These are phyloP conservation scores for Wickerhamomyces bovis DNA, from an alignment of 805 yeast species.

Conservation along the genomic window DNA sequence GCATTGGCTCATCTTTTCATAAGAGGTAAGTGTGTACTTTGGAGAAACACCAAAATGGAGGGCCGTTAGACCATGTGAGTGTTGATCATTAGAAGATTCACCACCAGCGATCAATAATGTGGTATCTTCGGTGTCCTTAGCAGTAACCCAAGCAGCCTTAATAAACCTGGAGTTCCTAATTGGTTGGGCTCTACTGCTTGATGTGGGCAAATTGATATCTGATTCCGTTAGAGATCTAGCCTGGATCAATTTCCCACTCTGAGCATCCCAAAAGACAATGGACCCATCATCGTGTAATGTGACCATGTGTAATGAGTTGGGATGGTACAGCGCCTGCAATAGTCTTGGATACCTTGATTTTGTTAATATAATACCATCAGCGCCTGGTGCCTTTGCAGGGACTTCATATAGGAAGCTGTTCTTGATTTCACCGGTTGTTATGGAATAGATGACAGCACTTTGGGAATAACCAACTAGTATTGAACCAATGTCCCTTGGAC, in stretches of 20 bases:
- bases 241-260: constrained; percentile 63
- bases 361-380: constrained; percentile 35
- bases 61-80: constrained; percentile 41
- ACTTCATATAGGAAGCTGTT: constrained; percentile 54
- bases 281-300: constrained; percentile 81
- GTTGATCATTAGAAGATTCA: constrained; percentile 37
- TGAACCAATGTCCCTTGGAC: constrained; percentile 85
- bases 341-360: constrained; percentile 35
- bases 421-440: constrained; percentile 54
- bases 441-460: constrained; percentile 62
- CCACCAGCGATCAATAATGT: constrained; percentile 68
- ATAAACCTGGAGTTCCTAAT: constrained; percentile 33
- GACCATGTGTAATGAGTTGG: constrained; percentile 81
- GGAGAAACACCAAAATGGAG: constrained; percentile 80
- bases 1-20: constrained; percentile 73
- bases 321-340: constrained; percentile 71
- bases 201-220: constrained; percentile 49
- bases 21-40: constrained; percentile 72
- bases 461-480: constrained; percentile 68
- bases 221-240: constrained; percentile 70
- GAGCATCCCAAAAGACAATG: constrained; percentile 88
- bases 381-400: constrained; percentile 69
- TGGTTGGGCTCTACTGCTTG: not conserved
- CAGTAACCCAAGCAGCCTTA: constrained; percentile 72
- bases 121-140: constrained; percentile 73